Percentiles rank a stretch among this genome's conserved stretches.
Evolutionary conservation across 192 early-diverging fungal genomes (phyloP).

Genomic region (Fimicolochytrium jonesii): DNA sequence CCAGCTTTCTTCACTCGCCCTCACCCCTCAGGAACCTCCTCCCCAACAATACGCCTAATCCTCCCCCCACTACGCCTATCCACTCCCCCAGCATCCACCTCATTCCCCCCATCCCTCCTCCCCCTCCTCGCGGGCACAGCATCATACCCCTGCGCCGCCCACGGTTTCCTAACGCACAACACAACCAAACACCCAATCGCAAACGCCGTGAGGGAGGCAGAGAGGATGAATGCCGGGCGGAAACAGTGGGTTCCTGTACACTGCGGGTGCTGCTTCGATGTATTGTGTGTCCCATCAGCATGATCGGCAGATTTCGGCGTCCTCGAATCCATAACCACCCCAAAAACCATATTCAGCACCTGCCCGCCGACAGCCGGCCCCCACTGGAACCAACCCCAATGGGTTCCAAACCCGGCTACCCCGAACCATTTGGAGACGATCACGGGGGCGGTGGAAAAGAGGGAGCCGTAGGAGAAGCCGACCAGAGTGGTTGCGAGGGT

Average conservation of each 20-base stretch:
- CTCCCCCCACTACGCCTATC: too few species aligned
- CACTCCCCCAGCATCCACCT: too few species aligned
- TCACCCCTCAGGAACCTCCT: too few species aligned
- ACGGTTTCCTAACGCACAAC: too few species aligned
- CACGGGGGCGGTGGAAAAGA: constrained; percentile 32
- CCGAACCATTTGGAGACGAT: constrained; percentile 39
- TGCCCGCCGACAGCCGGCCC: constrained; percentile 40
- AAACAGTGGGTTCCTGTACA: background rate
- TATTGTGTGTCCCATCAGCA: background rate
- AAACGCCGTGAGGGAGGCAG: too few species aligned
- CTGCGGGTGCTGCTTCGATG: background rate
- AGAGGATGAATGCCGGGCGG: background rate
- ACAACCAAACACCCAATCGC: too few species aligned
- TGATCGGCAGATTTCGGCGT: background rate
- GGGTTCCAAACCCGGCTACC: constrained; percentile 20
- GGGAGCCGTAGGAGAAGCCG: constrained; percentile 34
- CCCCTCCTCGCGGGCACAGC: too few species aligned
- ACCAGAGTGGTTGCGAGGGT: constrained; percentile 1
- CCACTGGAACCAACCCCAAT: constrained; percentile 35
- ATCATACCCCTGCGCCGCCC: too few species aligned
- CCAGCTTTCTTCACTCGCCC: too few species aligned
- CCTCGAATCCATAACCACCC: constrained; percentile 23
- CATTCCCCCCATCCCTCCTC: too few species aligned
- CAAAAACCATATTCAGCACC: constrained; percentile 35
- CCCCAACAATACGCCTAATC: too few species aligned